Evolutionary conservation across 768 basidiomycete genomes (phyloP).

Genomic region (Tylopilus cervinicoccineus): DNA sequence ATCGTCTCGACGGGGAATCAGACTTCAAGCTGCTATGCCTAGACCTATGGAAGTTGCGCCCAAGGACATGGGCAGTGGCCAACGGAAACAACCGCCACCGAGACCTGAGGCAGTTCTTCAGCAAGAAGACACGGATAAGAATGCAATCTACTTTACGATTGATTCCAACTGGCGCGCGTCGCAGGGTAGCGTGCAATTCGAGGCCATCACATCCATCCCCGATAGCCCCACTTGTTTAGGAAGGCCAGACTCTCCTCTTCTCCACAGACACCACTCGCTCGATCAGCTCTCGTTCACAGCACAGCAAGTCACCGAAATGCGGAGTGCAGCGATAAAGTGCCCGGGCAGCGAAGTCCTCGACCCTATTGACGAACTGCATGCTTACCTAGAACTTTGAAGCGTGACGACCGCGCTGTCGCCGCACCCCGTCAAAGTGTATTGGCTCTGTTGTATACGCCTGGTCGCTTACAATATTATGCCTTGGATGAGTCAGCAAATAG

Average conservation of each 20-base stretch:
- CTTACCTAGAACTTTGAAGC: conserved; percentile 16
- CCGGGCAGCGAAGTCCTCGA: background rate
- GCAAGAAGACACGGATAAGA: conserved; percentile 14
- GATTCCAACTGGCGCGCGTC: conserved; percentile 23
- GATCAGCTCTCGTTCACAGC: conserved; percentile 12
- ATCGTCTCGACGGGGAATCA: background rate
- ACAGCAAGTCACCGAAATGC: background rate
- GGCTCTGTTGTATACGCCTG: background rate
- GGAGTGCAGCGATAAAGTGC: background rate
- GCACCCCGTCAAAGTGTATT: no score
- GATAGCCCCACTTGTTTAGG: conserved; percentile 3
- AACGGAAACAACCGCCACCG: background rate
- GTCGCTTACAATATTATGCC: no score
- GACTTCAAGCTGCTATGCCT: background rate
- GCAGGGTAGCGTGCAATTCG: conserved; percentile 17
- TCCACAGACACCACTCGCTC: conserved; percentile 20
- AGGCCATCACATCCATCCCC: conserved; percentile 25
- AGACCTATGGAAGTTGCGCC: background rate
- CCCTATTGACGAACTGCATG: conserved; percentile 23
- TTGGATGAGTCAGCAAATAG: conserved; percentile 14
- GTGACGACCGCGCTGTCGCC: background rate
- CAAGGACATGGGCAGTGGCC: background rate
- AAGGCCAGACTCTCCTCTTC: conserved; percentile 22
- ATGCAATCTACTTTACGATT: conserved; percentile 28
- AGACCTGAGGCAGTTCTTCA: background rate